These are phyloP conservation scores for Catenaria anguillulae DNA, from an alignment of 371 early-diverging fungal genomes.

Conservation along the genomic window DNA sequence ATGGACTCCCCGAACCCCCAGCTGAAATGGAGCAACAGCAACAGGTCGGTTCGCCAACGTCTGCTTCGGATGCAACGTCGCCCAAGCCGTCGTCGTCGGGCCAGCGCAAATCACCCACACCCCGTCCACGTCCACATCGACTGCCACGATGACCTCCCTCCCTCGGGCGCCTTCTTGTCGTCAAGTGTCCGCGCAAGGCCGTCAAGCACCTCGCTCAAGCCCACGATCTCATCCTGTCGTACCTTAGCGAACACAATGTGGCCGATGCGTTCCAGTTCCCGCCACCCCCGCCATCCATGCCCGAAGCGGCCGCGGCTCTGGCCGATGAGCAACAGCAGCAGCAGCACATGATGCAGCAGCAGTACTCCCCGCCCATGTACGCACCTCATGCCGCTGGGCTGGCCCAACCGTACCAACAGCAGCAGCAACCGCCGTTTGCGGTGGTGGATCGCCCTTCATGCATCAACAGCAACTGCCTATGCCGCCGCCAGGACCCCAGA, in stretches of 20 bases:
- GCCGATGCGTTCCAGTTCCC: slow-evolving; percentile 5
- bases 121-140: slow-evolving; percentile 9
- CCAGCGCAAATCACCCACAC: slow-evolving; percentile 12
- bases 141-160: not conserved
- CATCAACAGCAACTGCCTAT: too few species aligned
- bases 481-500: too few species aligned
- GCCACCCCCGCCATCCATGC: not conserved
- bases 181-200: slow-evolving; percentile 19
- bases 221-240: slow-evolving; percentile 22
- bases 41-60: slow-evolving; percentile 15
- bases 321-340: too few species aligned
- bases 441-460: too few species aligned
- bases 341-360: too few species aligned
- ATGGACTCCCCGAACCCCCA: slow-evolving; percentile 14
- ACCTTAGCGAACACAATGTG: slow-evolving; percentile 12
- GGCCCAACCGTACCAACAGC: not conserved
- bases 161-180: not conserved
- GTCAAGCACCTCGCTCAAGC: slow-evolving; percentile 20
- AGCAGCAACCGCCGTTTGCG: not conserved
- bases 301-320: too few species aligned
- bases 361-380: too few species aligned
- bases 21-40: slow-evolving; percentile 15
- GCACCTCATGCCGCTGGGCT: too few species aligned
- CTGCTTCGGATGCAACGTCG: not conserved
- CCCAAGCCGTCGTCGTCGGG: slow-evolving; percentile 9